Base-by-base conservation (phyloP, 1,284 basidiomycete species). In the Rhizoctonia solani region DNA sequence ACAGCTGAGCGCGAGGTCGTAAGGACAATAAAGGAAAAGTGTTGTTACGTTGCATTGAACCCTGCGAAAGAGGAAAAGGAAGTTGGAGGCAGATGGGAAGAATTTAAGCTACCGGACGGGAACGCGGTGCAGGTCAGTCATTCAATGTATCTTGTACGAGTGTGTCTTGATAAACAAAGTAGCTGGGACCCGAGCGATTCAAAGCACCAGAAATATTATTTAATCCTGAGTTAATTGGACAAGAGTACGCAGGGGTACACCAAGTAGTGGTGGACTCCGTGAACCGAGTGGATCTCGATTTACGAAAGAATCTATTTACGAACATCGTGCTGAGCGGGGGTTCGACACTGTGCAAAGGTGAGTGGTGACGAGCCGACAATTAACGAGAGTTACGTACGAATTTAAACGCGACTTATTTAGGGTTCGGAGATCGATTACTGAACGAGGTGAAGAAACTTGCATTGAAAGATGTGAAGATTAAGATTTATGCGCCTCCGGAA, bases 401-500 rank as follows among this genome's bases (percentile, higher is more conserved):
- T 9, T 9, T 21, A 23, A 29, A 11, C 13, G 25, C 50, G 8
- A 32, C 30, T 56, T 23, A 42, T 1, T 11, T 73, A 95, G 94
- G 95, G 8, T 99, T 98, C 76, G 97, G 97, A 65, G 97, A 99
- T 79, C 86, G 97, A 55, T 81, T 99, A 69, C 81, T 99, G 68
- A 92, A 92, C 74, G 97, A 99, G 79, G 90, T 97, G 59, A 98
- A 98, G 83, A 95, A 92, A 79, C 81, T 98, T 52, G 93, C 95
- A n/a, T 78, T 98, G 72, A 95, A 97, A 75, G 97, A 99, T 73
- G 87, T 96, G 75, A 98, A 98, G 83, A 95, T 99, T 79, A 98
- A 98, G 82, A 99, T 99, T 74, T 98, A 94, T 73, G 97, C 97
- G 13, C 97, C 97, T 30, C 97, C 97, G n/a, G 97, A 99, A 79